Conservation (phyloP, 176 grass and related monocot genomes). For the bread wheat (Triticum aestivum) region IWGSC_CS_RefSeq_v2.1 NC_057805.1:317701637-317702136, state of each 20-base stretch:
- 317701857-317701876: slow-evolving; percentile 18
- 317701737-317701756: slow-evolving; percentile 97
- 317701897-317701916: slow-evolving; percentile 5
- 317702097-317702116: neutral
- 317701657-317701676: neutral
- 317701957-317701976: slow-evolving; percentile 13
- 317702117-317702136: slow-evolving; percentile 41
- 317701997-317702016: neutral
- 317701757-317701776: slow-evolving; percentile 94
- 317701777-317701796: slow-evolving; percentile 76
- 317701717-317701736: slow-evolving; percentile 97
- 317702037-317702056: slow-evolving; percentile 26
- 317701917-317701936: slow-evolving; percentile 11
- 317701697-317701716: slow-evolving; percentile 91
- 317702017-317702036: slow-evolving; percentile 1
- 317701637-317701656: slow-evolving; percentile 5
- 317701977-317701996: slow-evolving; percentile 20
- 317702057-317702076: slow-evolving; percentile 15
- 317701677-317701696: slow-evolving; percentile 81
- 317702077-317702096: slow-evolving; percentile 10
- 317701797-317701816: slow-evolving; percentile 93
- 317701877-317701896: slow-evolving; percentile 14
- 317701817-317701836: slow-evolving; percentile 99
- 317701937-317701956: neutral
- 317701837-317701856: slow-evolving; percentile 95